These are phyloP conservation scores for Theobroma cacao DNA, from an alignment of 345 rosid species.

Conservation along the genomic window DNA sequence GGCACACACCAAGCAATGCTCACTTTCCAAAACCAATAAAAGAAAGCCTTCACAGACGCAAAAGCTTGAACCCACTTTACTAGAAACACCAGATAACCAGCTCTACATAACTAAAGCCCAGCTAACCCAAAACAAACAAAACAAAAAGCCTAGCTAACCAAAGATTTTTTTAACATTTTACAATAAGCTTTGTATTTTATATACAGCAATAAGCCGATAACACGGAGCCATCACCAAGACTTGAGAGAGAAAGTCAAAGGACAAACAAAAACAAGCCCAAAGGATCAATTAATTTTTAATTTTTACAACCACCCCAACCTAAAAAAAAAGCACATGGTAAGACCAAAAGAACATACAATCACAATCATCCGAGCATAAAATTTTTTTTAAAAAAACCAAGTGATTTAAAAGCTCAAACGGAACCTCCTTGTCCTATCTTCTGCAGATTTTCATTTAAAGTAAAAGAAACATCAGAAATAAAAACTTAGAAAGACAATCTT, in stretches of 20 bases:
- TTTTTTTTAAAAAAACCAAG: too few species aligned
- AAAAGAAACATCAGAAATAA: neutral
- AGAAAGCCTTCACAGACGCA: neutral
- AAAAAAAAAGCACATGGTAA: neutral
- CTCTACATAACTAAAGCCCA: neutral
- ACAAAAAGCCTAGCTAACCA: neutral
- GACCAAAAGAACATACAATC: neutral
- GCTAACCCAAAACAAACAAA: neutral
- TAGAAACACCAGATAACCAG: neutral
- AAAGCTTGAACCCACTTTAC: neutral
- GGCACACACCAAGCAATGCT: slow-evolving; percentile 9
- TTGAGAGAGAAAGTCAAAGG: neutral
- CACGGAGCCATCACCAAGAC: neutral
- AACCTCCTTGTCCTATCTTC: too few species aligned
- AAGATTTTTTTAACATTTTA: neutral
- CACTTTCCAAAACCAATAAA: slow-evolving; percentile 7
- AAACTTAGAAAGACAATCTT: neutral
- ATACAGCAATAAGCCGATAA: neutral
- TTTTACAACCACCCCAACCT: neutral
- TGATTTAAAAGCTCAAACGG: too few species aligned
- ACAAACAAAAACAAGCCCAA: neutral
- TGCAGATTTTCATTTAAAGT: neutral
- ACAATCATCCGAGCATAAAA: neutral
- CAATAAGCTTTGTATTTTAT: neutral
- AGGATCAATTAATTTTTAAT: neutral